phyloP scores from a whole-genome alignment of 441 rosid genomes.

The Populus hybrid region DNA sequence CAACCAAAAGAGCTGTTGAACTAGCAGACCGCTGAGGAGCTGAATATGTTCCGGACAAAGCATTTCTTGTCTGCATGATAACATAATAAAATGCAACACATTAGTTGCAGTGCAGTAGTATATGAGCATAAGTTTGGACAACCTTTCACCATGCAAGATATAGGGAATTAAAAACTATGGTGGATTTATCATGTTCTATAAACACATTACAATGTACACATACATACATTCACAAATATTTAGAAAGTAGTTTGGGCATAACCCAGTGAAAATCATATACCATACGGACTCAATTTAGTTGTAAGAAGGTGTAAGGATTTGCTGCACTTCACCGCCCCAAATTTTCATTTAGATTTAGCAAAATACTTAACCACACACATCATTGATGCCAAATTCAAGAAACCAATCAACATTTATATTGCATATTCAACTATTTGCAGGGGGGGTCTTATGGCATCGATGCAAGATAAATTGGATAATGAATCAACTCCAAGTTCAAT shows the following conservation, averaged over 20 bases:
- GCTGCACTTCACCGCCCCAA: neutral
- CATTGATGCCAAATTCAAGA: neutral
- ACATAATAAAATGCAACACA: slow-evolving; percentile 2
- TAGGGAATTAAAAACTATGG: neutral
- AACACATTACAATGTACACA: neutral
- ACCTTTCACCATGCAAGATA: neutral
- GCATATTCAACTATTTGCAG: neutral
- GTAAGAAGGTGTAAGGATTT: neutral
- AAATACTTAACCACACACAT: neutral
- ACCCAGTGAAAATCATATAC: neutral
- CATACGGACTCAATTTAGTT: neutral
- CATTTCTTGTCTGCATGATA: slow-evolving; percentile 91
- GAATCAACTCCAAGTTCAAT: neutral
- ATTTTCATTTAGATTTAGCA: neutral
- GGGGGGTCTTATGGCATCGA: neutral
- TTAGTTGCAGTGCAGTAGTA: neutral
- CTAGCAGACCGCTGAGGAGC: slow-evolving; percentile 99
- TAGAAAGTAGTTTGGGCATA: neutral
- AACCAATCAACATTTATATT: neutral
- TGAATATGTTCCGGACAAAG: slow-evolving; percentile 97
- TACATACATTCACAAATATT: neutral
- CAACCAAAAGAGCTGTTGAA: slow-evolving; percentile 98
- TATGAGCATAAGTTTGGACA: neutral
- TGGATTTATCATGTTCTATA: neutral
- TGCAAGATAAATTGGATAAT: neutral